Conservation (phyloP, 768 basidiomycete species). For the Boletus fagicola region DNA sequence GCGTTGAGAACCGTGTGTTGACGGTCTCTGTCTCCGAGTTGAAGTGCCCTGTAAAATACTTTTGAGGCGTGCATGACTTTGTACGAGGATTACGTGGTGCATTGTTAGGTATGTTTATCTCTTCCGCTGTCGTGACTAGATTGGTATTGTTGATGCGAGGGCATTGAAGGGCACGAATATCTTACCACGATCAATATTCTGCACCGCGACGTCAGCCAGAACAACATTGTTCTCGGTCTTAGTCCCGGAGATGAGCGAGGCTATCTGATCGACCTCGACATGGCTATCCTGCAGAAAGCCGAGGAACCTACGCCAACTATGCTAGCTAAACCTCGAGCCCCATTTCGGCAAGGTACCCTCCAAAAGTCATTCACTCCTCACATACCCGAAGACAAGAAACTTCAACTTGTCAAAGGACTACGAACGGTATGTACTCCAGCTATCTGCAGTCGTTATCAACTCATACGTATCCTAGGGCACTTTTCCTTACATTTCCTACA, state of each 20-base stretch:
- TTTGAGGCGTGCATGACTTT: too few species aligned
- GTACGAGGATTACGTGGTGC: too few species aligned
- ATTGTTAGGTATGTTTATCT: too few species aligned
- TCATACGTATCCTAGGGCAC: background rate
- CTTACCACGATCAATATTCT: too few species aligned
- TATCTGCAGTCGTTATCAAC: background rate
- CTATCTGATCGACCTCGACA: slow-evolving; percentile 24
- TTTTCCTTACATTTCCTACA: slow-evolving; percentile 1
- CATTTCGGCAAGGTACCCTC: background rate
- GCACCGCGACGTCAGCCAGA: too few species aligned
- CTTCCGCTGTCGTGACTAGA: too few species aligned
- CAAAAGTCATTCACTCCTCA: background rate
- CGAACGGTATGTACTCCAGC: background rate
- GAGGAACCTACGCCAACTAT: background rate
- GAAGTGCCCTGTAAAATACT: too few species aligned
- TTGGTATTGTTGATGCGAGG: too few species aligned
- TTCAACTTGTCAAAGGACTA: background rate
- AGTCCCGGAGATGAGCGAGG: slow-evolving; percentile 15
- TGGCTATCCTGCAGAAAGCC: slow-evolving; percentile 12
- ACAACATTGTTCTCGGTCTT: slow-evolving; percentile 23
- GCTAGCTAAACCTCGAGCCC: background rate
- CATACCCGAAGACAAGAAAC: background rate
- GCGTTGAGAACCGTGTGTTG: too few species aligned
- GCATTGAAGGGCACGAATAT: too few species aligned
- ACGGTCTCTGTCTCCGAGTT: too few species aligned